Evolutionary conservation across 768 basidiomycete species (phyloP).

Genomic region (Pleurotus citrinopileatus): DNA sequence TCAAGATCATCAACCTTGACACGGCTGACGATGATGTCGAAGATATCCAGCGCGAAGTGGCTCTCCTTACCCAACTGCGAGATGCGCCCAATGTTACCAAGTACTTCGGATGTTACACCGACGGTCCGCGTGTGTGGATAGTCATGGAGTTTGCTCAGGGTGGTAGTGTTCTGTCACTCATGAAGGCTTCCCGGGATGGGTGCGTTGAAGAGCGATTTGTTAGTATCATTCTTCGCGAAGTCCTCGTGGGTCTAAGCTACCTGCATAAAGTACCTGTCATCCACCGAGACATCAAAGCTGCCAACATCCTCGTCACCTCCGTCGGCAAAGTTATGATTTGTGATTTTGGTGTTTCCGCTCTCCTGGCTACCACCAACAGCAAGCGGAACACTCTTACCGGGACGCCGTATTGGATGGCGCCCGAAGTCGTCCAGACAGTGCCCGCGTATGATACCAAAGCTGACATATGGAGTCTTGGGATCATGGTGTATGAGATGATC

Average conservation of each 20-base stretch:
- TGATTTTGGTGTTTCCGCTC: constrained; percentile 97
- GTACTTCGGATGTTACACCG: constrained; percentile 95
- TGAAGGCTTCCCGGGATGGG: constrained; percentile 78
- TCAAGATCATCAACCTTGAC: constrained; percentile 99
- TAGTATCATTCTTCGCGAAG: constrained; percentile 85
- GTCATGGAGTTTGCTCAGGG: constrained; percentile 98
- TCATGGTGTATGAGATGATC: constrained; percentile 94
- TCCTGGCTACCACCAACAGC: constrained; percentile 77
- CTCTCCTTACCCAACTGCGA: constrained; percentile 84
- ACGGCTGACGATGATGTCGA: constrained; percentile 94
- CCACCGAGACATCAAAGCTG: constrained; percentile 97
- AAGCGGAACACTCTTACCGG: constrained; percentile 97
- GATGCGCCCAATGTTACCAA: constrained; percentile 90
- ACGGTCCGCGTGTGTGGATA: constrained; percentile 97
- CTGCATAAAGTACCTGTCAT: constrained; percentile 94
- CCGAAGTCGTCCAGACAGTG: constrained; percentile 88
- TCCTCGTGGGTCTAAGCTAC: constrained; percentile 81
- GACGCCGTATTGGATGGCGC: constrained; percentile 99
- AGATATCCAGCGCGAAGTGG: constrained; percentile 95
- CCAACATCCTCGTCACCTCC: constrained; percentile 89
- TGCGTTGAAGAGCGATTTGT: constrained; percentile 88
- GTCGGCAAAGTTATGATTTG: constrained; percentile 92
- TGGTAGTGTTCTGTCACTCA: constrained; percentile 88
- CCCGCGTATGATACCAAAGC: constrained; percentile 96
- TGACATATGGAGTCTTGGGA: constrained; percentile 97